Percentiles rank a stretch among this genome's conserved stretches.
Conservation (phyloP, 1,139 yeast species). For the Taphrina populina region DNA sequence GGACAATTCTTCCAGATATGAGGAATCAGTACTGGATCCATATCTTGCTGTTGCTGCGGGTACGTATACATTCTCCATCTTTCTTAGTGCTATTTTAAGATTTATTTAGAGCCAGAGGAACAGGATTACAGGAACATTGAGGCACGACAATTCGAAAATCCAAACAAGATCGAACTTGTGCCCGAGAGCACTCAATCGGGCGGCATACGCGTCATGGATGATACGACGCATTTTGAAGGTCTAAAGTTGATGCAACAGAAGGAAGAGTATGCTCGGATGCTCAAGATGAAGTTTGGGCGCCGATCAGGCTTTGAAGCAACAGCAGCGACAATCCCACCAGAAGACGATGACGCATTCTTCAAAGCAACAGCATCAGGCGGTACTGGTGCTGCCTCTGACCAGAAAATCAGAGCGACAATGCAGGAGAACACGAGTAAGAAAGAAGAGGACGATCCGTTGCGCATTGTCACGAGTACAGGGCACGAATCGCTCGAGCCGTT, state of each 20-base stretch:
- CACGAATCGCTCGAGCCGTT: constrained; percentile 4
- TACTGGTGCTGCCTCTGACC: too few species aligned
- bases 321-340: not conserved
- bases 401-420: too few species aligned
- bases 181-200: constrained; percentile 8
- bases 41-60: constrained; percentile 14
- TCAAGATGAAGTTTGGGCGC: constrained; percentile 18
- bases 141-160: constrained; percentile 13
- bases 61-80: too few species aligned
- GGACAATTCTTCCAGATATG: constrained; percentile 30
- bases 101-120: constrained; percentile 5
- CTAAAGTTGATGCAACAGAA: constrained; percentile 21
- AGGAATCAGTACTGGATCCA: constrained; percentile 27
- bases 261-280: constrained; percentile 20
- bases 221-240: constrained; percentile 15
- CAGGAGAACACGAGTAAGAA: too few species aligned
- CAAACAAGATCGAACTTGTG: constrained; percentile 13
- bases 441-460: too few species aligned
- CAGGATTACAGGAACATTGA: constrained; percentile 6
- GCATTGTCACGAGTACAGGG: too few species aligned
- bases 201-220: constrained; percentile 23
- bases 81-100: too few species aligned
- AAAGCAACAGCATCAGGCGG: not conserved
- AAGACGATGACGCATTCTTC: constrained; percentile 1
- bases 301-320: constrained; percentile 7